Percentiles rank a stretch among this genome's conserved stretches.
Evolutionary conservation across 2,329 filamentous ascomycete genomes (phyloP).

Genomic region (Periglandula ipomoeae): DNA sequence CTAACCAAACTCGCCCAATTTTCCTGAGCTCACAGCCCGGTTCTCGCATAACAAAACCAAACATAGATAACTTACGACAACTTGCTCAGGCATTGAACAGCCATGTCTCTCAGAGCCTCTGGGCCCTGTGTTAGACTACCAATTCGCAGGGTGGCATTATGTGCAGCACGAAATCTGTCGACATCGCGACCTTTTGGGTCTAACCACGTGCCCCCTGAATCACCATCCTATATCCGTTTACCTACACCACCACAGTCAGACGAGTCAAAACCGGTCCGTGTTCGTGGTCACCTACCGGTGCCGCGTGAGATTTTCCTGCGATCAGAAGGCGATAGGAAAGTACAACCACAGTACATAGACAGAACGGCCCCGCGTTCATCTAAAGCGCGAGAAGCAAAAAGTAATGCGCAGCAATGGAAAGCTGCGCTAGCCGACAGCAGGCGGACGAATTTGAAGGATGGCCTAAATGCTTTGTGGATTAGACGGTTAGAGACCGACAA

Average conservation of each 20-base stretch:
- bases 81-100: background rate
- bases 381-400: constrained; percentile 26
- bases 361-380: constrained; percentile 48
- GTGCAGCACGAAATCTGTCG: constrained; percentile 23
- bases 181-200: constrained; percentile 27
- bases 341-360: constrained; percentile 49
- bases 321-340: constrained; percentile 49
- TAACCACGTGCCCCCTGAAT: constrained; percentile 69
- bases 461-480: constrained; percentile 58
- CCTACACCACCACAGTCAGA: constrained; percentile 67
- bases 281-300: constrained; percentile 75
- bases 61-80: background rate
- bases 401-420: constrained; percentile 51
- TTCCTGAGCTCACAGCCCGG: background rate
- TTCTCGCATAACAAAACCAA: background rate
- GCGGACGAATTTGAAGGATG: constrained; percentile 61
- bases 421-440: constrained; percentile 62
- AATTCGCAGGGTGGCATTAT: constrained; percentile 18
- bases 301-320: constrained; percentile 71
- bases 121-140: constrained; percentile 17
- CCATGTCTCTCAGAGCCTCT: constrained; percentile 20
- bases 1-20: background rate
- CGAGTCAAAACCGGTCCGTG: constrained; percentile 31
- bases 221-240: constrained; percentile 77
- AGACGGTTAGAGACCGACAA: constrained; percentile 46